Percentiles rank a stretch among this genome's conserved stretches.
Conservation (phyloP, 371 early-diverging fungal genomes). For the Capillidium rhysosporum region DNA sequence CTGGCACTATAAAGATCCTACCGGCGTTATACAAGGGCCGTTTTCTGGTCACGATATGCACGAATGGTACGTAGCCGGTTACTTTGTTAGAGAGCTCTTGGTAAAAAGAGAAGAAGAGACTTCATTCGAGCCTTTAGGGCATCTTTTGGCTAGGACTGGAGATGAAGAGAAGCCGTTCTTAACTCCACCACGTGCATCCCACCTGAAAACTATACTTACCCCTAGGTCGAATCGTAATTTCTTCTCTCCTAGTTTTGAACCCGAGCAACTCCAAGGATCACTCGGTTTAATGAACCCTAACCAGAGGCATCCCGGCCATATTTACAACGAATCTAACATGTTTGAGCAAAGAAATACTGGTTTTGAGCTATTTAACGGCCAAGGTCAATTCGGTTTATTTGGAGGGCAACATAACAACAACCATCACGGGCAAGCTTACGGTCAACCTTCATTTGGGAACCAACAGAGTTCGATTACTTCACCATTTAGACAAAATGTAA, state of each 20-base stretch:
- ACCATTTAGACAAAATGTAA: too few relatives aligned
- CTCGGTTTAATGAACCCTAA: background rate
- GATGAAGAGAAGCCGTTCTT: constrained; percentile 43
- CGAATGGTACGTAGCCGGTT: constrained; percentile 68
- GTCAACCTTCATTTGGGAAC: too few relatives aligned
- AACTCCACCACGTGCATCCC: constrained; percentile 14
- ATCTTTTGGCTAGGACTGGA: constrained; percentile 31
- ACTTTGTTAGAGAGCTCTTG: constrained; percentile 44
- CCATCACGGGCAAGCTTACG: too few relatives aligned
- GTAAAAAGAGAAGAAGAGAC: constrained; percentile 49
- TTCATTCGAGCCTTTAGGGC: constrained; percentile 41
- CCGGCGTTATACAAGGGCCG: constrained; percentile 36
- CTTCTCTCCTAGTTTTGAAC: constrained; percentile 8
- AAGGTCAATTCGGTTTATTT: too few relatives aligned
- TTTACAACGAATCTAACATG: too few relatives aligned
- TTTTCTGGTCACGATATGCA: constrained; percentile 66
- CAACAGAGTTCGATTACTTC: too few relatives aligned
- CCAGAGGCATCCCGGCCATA: too few relatives aligned
- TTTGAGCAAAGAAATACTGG: too few relatives aligned
- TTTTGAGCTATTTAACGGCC: too few relatives aligned
- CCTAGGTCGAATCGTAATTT: constrained; percentile 6
- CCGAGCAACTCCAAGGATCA: constrained; percentile 4
- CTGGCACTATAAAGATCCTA: constrained; percentile 27
- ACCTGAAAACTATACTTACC: constrained; percentile 5
- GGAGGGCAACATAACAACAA: too few relatives aligned